phyloP scores from a whole-genome alignment of 257 asterid species.

The Solanum sejunctum region DNA sequence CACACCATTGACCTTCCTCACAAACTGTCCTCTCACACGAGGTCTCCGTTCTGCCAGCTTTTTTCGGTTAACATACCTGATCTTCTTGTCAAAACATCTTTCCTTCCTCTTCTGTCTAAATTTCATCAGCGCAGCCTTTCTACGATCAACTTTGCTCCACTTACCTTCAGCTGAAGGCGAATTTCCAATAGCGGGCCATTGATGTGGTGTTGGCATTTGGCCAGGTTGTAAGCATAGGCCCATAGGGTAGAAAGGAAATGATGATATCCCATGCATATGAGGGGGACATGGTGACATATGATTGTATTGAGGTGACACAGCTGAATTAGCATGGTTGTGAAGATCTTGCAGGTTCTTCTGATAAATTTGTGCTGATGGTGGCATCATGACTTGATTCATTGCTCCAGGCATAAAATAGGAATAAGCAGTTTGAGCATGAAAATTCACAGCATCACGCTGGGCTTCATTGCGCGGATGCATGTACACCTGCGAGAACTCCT shows the following conservation, averaged over 20 bases:
- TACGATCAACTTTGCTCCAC: constrained; percentile 39
- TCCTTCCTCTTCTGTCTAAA: constrained; percentile 89
- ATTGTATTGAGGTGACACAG: constrained; percentile 47
- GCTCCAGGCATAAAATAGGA: constrained; percentile 57
- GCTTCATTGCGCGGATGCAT: constrained; percentile 28
- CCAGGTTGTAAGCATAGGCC: constrained; percentile 66
- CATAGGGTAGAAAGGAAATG: constrained; percentile 57
- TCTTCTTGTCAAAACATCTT: constrained; percentile 88
- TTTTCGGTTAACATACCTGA: constrained; percentile 82
- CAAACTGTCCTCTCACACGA: constrained; percentile 88
- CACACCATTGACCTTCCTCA: constrained; percentile 70
- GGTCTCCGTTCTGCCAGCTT: constrained; percentile 93
- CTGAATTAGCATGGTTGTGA: constrained; percentile 36
- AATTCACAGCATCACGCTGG: constrained; percentile 27
- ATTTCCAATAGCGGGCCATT: constrained; percentile 50
- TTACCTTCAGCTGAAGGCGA: constrained; percentile 29
- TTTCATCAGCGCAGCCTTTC: constrained; percentile 90
- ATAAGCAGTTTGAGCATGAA: constrained; percentile 35
- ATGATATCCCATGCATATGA: constrained; percentile 44
- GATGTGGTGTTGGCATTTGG: constrained; percentile 49
- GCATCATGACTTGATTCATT: constrained; percentile 52
- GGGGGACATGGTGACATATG: constrained; percentile 52
- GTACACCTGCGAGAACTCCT: constrained; percentile 32
- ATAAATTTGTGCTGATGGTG: constrained; percentile 31
- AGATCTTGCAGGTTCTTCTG: constrained; percentile 34